Evolutionary conservation across 805 yeast species (phyloP), one percentile per base, ranked within the genome.

Genomic region (Ogataea trehalophila): DNA sequence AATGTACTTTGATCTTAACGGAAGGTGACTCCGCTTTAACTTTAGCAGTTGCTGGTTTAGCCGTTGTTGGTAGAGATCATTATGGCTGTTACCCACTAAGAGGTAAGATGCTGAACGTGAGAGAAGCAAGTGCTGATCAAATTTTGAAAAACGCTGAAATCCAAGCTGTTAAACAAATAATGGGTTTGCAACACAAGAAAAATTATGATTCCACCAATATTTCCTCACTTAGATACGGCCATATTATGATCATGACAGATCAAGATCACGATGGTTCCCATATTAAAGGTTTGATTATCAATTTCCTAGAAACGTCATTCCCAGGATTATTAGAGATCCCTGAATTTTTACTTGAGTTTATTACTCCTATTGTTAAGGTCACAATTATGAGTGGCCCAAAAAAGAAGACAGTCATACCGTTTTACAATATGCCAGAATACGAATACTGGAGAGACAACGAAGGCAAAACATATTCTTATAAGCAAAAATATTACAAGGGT

Each of bases 241-340:
- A 90, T 65, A 78, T 94, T 44, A 94, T 94, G 98, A 90, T 94
- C 63, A 94, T 94, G 98, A 90, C 99, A 6, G 99, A 94, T 85
- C 99, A 94, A 70, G 99, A 94, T 88, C 96, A 91, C 58, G 99
- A 94, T 76, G 99, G 99, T 51, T 86, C 96, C 16, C 99, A 94
- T 72, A 94, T 94, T 65, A 94, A 94, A 65, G 99, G 99, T 54
- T 76, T 94, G 55, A 79, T 94, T 48, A 94, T 94, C 60, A 94
- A 94, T 65, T 94, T 94, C 61, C 71, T 94, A 49, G 98, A 92
- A 66, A 79, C 92, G 5, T 85, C 96, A 33, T 94, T 94, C 71
- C 98, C 98, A 1, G 99, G 98, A 2, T 71, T 94, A 54, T 72
- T 94, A 31, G 86, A 85, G 49, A 78, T 92, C 43, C 97, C 97